phyloP scores from a whole-genome alignment of 768 basidiomycete genomes.

The Serendipita sp. region DNA sequence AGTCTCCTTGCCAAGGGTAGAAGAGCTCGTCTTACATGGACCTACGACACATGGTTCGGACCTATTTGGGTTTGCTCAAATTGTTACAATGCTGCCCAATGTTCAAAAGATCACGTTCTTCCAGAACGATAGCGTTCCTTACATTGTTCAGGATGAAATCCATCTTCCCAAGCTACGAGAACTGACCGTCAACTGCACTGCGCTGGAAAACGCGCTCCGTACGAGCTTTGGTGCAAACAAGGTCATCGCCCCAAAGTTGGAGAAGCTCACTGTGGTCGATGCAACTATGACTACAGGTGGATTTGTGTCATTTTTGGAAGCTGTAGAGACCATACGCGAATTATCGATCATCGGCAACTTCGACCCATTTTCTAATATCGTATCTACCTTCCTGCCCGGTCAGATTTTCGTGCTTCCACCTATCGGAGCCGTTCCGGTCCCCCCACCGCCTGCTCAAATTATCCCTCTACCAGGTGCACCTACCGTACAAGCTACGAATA shows the following conservation, averaged over 20 bases:
- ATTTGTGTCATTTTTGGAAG: not conserved
- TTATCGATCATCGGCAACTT: conserved; percentile 2
- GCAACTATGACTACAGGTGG: not conserved
- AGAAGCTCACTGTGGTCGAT: not conserved
- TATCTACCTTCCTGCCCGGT: not conserved
- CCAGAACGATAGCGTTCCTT: conserved; percentile 2
- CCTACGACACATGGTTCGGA: not conserved
- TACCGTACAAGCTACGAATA: not conserved
- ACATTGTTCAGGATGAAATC: not conserved
- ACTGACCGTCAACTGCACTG: not conserved
- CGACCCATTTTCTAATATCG: not conserved
- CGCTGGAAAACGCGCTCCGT: not conserved
- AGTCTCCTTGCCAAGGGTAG: not conserved
- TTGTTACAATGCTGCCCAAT: not conserved
- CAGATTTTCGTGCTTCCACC: not conserved
- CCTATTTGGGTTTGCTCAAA: not conserved
- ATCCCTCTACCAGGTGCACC: not conserved
- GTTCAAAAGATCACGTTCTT: conserved; percentile 1
- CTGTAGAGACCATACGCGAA: not conserved
- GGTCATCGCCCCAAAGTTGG: not conserved
- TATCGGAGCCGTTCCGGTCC: not conserved
- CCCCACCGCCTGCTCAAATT: not conserved
- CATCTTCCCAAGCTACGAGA: not conserved
- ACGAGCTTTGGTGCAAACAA: not conserved
- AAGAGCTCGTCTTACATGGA: not conserved